Conservation (phyloP, 2,329 filamentous ascomycete genomes). For the Paecilomyces fulvus region DNA sequence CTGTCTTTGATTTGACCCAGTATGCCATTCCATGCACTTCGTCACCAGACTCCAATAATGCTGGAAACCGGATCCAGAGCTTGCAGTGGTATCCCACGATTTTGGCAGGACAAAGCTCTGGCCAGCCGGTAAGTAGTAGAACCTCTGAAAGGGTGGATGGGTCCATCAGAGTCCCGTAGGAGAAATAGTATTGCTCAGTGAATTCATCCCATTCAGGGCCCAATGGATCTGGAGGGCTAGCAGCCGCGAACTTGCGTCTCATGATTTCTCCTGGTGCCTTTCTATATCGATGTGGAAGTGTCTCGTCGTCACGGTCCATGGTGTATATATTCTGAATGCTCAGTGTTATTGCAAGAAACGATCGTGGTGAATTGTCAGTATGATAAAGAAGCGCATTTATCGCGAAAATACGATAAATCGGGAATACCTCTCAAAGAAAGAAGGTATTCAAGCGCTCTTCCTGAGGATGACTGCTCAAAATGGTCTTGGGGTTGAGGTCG, state of each 20-base stretch:
- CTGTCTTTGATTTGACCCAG: slow-evolving; percentile 1
- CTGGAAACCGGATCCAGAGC: slow-evolving; percentile 7
- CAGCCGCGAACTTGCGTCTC: background rate
- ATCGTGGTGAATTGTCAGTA: background rate
- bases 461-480: too few species aligned
- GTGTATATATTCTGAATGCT: background rate
- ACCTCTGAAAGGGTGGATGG: slow-evolving; percentile 7
- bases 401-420: background rate
- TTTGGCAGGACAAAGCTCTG: slow-evolving; percentile 1
- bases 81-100: slow-evolving; percentile 4
- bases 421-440: background rate
- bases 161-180: slow-evolving; percentile 21
- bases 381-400: background rate
- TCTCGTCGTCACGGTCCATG: background rate
- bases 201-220: slow-evolving; percentile 1
- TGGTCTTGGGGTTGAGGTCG: too few species aligned
- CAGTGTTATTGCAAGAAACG: background rate
- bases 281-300: background rate
- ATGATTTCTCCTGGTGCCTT: background rate
- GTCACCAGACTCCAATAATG: slow-evolving; percentile 2
- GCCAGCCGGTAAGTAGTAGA: background rate
- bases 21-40: slow-evolving; percentile 4
- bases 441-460: too few species aligned
- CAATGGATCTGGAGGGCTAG: background rate
- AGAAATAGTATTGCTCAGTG: slow-evolving; percentile 14